Conservation (phyloP, 1,139 yeast species). For the Geotrichum siamense region DNA sequence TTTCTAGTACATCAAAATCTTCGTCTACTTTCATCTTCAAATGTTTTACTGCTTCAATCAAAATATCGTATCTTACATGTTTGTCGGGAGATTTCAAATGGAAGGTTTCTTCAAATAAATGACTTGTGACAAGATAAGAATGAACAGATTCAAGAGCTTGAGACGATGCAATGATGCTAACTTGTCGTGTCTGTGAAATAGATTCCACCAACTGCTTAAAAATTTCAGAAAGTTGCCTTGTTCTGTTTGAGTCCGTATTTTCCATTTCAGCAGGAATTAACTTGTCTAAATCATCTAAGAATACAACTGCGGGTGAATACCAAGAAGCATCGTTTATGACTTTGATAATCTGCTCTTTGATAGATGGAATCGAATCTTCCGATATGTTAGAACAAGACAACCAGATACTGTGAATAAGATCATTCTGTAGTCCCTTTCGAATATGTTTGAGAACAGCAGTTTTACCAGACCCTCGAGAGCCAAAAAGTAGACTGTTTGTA, state of each 20-base stretch:
- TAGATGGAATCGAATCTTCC: conserved; percentile 49
- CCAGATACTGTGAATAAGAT: conserved; percentile 42
- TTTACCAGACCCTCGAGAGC: conserved; percentile 80
- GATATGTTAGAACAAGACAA: conserved; percentile 49
- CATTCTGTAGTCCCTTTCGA: conserved; percentile 34
- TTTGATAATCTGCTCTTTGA: conserved; percentile 45
- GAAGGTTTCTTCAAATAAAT: conserved; percentile 58
- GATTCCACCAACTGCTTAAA: conserved; percentile 38
- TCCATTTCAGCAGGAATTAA: conserved; percentile 67
- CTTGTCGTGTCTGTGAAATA: conserved; percentile 39
- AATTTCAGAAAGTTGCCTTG: conserved; percentile 52
- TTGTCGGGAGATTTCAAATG: conserved; percentile 67
- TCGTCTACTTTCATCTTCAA: conserved; percentile 32
- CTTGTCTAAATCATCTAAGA: conserved; percentile 77
- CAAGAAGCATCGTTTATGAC: conserved; percentile 61
- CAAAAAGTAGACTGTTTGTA: conserved; percentile 57
- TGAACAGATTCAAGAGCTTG: conserved; percentile 62
- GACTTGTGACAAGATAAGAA: conserved; percentile 54
- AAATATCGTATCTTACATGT: conserved; percentile 46
- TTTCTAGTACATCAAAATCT: conserved; percentile 56
- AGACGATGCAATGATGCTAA: conserved; percentile 52
- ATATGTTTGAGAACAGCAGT: conserved; percentile 47
- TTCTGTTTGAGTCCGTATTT: conserved; percentile 53
- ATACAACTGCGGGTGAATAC: conserved; percentile 69
- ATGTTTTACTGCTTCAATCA: conserved; percentile 42